Percentiles rank a stretch among this genome's conserved stretches.
Conservation (phyloP, 2,329 filamentous ascomycete species). For the Fusarium equiseti region DNA sequence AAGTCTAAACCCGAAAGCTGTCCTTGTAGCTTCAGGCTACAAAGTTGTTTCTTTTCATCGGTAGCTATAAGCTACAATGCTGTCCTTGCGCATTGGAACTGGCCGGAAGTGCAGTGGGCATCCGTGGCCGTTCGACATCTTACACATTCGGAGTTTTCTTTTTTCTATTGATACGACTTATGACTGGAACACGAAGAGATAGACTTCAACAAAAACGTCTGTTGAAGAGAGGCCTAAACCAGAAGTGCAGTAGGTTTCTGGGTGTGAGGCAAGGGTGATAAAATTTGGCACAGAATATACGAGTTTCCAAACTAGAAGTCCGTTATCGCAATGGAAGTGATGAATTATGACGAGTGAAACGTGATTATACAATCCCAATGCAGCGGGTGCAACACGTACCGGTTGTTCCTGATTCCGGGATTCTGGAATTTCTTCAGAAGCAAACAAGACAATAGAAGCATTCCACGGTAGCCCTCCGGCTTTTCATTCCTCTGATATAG, state of each 20-base stretch:
- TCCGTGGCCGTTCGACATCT: conserved; percentile 20
- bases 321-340: neutral
- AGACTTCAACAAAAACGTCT: conserved; percentile 35
- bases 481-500: neutral
- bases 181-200: conserved; percentile 16
- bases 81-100: neutral
- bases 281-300: neutral
- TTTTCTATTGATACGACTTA: conserved; percentile 25
- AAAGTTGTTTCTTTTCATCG: neutral
- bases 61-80: neutral
- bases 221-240: conserved; percentile 1
- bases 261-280: conserved; percentile 26
- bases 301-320: neutral
- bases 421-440: conserved; percentile 3
- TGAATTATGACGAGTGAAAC: too few species aligned
- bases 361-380: neutral
- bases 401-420: neutral
- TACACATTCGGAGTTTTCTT: conserved; percentile 3
- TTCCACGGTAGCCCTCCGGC: neutral
- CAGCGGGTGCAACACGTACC: neutral
- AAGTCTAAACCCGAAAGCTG: conserved; percentile 32
- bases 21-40: neutral
- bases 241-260: conserved; percentile 48
- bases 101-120: conserved; percentile 46
- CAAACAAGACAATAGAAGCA: neutral